Base-by-base conservation (phyloP, 306 rosid genomes). In the Vicia sativa region DNA sequence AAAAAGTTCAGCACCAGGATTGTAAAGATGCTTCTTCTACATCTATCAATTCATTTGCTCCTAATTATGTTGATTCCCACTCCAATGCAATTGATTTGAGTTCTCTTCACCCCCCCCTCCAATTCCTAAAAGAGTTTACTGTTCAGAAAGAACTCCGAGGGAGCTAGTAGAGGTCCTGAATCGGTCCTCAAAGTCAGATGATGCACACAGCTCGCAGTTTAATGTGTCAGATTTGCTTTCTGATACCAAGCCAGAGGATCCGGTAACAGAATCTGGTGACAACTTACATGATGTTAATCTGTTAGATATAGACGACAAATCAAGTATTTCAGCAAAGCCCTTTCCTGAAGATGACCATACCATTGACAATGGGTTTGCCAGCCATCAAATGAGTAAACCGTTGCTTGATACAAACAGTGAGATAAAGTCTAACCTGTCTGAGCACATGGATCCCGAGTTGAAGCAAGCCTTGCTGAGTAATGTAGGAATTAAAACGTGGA, bases 121-220 rank as follows among this genome's bases (percentile, higher is more conserved):
- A 65, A 77, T 78, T 71, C 81, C 87, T 68, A 83, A 77, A 55
- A 85, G 96, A 86, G 80, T 84, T 67, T 91, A 81, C 65, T 79
- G 50, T 78, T 91, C 96, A 10, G 95, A 88, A 72, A 85, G 91
- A 82, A 79, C 79, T 81, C 90, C 96, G 0, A 89, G 95, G 85
- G 95, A 86, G 75, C 96, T 82, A 76, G 80, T 74, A 43, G 95
- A 89, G 76, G 80, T 80, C 67, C 81, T 80, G 83, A 91, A 83
- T 65, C 81, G 90, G 57, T 85, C 81, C 29, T 77, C 92, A 64
- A 91, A 91, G 73, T 91, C 97, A 34, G 97, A 91, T 63, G 96
- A 85, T 61, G 50, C 82, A 0, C 86, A 74, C 78, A 82, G 76
- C 65, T 68, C 85, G 29, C 84, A 77, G 42, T 79, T 80, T 77